phyloP scores from a whole-genome alignment of 2,329 filamentous ascomycete species.

The Sporothrix globosa region DNA sequence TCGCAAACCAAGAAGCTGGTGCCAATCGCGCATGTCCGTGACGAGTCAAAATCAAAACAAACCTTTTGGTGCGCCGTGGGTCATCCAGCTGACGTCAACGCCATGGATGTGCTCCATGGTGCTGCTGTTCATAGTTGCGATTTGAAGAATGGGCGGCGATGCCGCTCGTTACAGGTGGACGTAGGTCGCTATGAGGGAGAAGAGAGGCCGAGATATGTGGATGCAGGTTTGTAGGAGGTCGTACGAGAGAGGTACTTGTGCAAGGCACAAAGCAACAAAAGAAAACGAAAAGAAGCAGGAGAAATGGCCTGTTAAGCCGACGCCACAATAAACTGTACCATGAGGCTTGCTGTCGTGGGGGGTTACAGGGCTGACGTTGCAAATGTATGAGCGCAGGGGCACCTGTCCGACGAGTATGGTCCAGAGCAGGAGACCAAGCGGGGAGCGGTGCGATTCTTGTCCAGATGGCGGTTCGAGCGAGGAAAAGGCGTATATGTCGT shows the following conservation, averaged over 20 bases:
- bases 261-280: neutral
- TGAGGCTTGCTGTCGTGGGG: slow-evolving; percentile 20
- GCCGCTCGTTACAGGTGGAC: neutral
- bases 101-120: slow-evolving; percentile 78
- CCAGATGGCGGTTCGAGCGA: neutral
- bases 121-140: slow-evolving; percentile 17
- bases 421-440: slow-evolving; percentile 4
- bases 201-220: neutral
- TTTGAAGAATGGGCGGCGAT: neutral
- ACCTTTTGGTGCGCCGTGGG: slow-evolving; percentile 81
- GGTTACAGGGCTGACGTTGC: neutral
- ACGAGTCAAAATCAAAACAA: slow-evolving; percentile 65
- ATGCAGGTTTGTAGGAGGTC: neutral
- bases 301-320: slow-evolving; percentile 31
- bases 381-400: slow-evolving; percentile 20
- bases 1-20: neutral
- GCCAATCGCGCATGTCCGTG: neutral
- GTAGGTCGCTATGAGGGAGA: neutral
- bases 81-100: slow-evolving; percentile 88
- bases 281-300: neutral
- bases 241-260: neutral
- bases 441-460: neutral
- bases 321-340: slow-evolving; percentile 30
- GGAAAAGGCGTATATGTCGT: neutral
- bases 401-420: slow-evolving; percentile 2